Base-by-base conservation (phyloP, 164 flowering plant genomes). In the Tetracentron sinense region DNA sequence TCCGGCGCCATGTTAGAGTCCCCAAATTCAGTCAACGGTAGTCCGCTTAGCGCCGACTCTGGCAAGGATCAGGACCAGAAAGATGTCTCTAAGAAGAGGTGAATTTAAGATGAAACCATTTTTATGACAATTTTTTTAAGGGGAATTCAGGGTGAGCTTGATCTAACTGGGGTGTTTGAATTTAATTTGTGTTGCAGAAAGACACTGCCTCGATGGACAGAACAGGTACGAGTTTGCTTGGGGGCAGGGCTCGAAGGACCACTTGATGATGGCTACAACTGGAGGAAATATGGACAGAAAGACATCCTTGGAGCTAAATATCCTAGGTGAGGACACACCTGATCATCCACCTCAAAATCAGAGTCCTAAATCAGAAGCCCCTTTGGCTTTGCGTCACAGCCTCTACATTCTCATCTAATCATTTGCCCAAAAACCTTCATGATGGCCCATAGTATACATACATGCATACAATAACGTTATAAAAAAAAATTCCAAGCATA, bases 271-370 rank as follows among this genome's bases (percentile, higher is more conserved):
- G 92, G 96, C 11, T 80, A 79, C 44, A 86, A 86, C 64, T 94
- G 98, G 98, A 87, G 98, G 74, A 94, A 94, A 56, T 94, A 94
- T 72, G 98, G 98, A 3, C 97, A 94, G 75, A 94, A 94, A 70
- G 98, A 86, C 72, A 94, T 94, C 61, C 81, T 92, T 11, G 96
- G 92, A 61, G 82, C 97, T 11, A 83, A 73, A 74, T 73, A 74
- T 74, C 99, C 99, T 5, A 89, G 99, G 99, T 93, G 51, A 75
- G 29, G 53, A 44, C 29, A 28, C 42, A 7, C 55, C 42, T 15
- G 2, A 30, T 62, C 60, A 22, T 12, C 28, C n/a, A 27, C 22
- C 31, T 55, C 48, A 21, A 33, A 4, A 33, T 35, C 47, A 58
- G n/a, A n/a, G n/a, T n/a, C n/a, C n/a, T n/a, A n/a, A n/a, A n/a